phyloP scores from a whole-genome alignment of 2,329 filamentous ascomycete genomes.

The Oidium heveae region DNA sequence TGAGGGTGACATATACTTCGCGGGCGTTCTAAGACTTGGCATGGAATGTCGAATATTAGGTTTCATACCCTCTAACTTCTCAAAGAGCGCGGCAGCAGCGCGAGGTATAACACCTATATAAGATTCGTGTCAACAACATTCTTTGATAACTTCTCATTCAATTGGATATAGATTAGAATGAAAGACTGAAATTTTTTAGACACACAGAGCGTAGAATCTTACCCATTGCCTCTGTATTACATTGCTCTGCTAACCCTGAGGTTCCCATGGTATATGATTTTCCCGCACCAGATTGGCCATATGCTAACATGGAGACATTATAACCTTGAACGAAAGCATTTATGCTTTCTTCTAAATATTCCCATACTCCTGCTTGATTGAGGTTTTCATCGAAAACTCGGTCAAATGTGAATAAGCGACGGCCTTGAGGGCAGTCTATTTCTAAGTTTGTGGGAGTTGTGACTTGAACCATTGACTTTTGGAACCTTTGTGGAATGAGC shows the following conservation, averaged over 20 bases:
- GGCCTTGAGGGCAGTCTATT: conserved; percentile 76
- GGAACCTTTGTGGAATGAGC: conserved; percentile 85
- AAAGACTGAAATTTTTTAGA: not conserved
- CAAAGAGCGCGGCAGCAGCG: conserved; percentile 66
- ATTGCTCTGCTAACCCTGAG: conserved; percentile 57
- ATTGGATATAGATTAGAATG: not conserved
- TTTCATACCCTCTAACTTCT: conserved; percentile 42
- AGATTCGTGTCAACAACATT: not conserved
- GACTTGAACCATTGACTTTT: conserved; percentile 75
- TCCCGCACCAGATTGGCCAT: conserved; percentile 89
- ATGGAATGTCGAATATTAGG: conserved; percentile 35
- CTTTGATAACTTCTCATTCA: not conserved
- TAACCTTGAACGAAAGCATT: conserved; percentile 82
- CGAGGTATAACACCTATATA: conserved; percentile 76
- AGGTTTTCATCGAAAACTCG: conserved; percentile 71
- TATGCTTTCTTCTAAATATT: conserved; percentile 79
- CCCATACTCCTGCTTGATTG: conserved; percentile 74
- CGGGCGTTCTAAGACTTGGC: conserved; percentile 57
- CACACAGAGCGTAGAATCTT: conserved; percentile 16
- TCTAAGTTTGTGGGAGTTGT: conserved; percentile 63
- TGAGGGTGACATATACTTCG: conserved; percentile 39
- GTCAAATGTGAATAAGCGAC: conserved; percentile 91
- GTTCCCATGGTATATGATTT: conserved; percentile 99
- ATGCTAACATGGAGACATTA: conserved; percentile 92
- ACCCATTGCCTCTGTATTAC: conserved; percentile 52